These are phyloP conservation scores for Leccinum rimulosum DNA, from an alignment of 768 basidiomycete species.

Conservation along the genomic window DNA sequence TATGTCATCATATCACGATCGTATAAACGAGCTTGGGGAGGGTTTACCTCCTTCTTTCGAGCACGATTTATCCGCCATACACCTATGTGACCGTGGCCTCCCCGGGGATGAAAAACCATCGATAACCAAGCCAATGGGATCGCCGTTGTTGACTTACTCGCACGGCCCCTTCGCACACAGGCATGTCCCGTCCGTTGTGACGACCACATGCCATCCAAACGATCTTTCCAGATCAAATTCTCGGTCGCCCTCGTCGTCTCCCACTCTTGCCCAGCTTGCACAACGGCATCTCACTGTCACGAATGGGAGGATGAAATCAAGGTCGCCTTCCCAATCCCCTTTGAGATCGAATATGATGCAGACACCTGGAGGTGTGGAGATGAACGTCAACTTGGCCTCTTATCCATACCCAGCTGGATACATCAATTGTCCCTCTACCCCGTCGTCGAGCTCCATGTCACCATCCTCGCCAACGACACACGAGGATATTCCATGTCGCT, in stretches of 20 bases:
- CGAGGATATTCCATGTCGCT: constrained; percentile 19
- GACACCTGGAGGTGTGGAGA: constrained; percentile 14
- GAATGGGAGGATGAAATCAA: constrained; percentile 27
- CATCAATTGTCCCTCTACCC: constrained; percentile 53
- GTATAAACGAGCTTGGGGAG: constrained; percentile 12
- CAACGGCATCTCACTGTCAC: constrained; percentile 25
- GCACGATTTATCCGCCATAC: constrained; percentile 20
- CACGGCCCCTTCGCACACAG: constrained; percentile 36
- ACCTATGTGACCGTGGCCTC: constrained; percentile 16
- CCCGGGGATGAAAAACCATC: constrained; percentile 6
- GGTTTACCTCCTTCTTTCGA: constrained; percentile 19
- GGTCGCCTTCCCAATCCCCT: constrained; percentile 33
- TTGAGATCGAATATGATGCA: constrained; percentile 21
- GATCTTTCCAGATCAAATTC: constrained; percentile 16
- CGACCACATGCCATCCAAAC: constrained; percentile 37
- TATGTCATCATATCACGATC: constrained; percentile 33
- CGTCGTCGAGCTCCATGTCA: constrained; percentile 55
- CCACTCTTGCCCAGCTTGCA: constrained; percentile 22
- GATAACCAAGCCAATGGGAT: constrained; percentile 2
- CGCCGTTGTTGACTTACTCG: constrained; percentile 17
- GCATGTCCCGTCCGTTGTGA: constrained; percentile 50
- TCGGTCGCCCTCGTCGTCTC: constrained; percentile 7
- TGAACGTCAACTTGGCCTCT: constrained; percentile 8
- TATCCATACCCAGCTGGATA: constrained; percentile 33
- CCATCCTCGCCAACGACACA: constrained; percentile 39